Base-by-base conservation (phyloP, 306 rosid genomes). In the Begonia fuchsioides region DNA sequence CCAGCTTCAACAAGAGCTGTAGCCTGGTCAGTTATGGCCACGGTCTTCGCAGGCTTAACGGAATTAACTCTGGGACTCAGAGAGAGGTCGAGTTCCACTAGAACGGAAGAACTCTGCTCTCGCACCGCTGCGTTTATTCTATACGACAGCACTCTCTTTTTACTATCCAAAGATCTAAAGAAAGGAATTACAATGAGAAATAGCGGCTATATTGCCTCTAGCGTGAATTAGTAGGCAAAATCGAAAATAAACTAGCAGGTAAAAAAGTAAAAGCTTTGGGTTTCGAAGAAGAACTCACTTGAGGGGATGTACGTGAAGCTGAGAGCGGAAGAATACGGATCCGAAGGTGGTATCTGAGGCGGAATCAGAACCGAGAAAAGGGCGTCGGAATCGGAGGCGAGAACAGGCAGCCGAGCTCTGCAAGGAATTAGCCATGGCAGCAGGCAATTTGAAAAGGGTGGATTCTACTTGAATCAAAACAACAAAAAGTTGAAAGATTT, bases 1-100 rank as follows among this genome's bases (percentile, higher is more conserved):
- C 98, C 98, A 1, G 98, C 85, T 53, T 75, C 76, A n/a, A 66
- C 79, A 8, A 92, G 95, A 44, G 94, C 85, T 0, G 86, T 76
- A 51, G 96, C 98, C 38, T 60, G 83, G 68, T 92, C 98, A 17
- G 79, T 82, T 13, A 92, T 79, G 17, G 86, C 93, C 16, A 92
- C 76, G 0, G 96, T 92, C 56, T 78, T 92, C 0, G 98, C 79
- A 57, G 96, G 98, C 43, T 82, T 76, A 11, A 85, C 67, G 44
- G 96, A 80, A 38, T 75, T 81, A 1, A 85, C 96, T 69, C 93
- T 71, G 19, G 98, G 93, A 54, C 96, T 92, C 44, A 92, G 67
- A 10, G 83, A 59, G 12, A 77, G 39, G 39, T 92, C 98, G 39
- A 85, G 32, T 15, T 54, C 76, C 17, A 50, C 12, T 46, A 60